Evolutionary conservation across 495 filamentous ascomycete genomes (phyloP), one percentile per base, ranked within the genome.

Genomic region (Penicillium nucicola): DNA sequence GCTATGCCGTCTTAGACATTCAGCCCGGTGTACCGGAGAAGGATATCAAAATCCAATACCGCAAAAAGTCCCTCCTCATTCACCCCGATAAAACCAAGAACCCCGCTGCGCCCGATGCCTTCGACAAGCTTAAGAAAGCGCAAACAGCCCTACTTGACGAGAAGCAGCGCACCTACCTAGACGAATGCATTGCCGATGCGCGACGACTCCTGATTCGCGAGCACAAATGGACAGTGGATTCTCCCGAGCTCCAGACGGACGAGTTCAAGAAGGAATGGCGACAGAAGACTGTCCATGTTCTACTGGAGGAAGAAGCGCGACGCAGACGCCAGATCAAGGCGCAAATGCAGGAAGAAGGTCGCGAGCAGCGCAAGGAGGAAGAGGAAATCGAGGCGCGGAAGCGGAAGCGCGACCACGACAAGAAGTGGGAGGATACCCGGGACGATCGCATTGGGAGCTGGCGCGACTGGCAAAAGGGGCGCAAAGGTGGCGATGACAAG

Each of bases 41-140:
- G 46, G 95, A 97, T 72, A 97, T 99, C 76, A 97, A 97, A 71
- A 71, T 84, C 52, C 76, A 80, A 65, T 99, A 97, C 77, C 90
- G 93, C 72, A 90, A 86, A 59, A 97, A 96, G 66, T 99, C 93
- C 13, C 85, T 99, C 28, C 83, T 99, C 5, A 97, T 99, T 75
- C 93, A 99, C 74, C 93, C 93, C 10, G 93, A 99, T 73, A 97
- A 97, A 71, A 97, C 95, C 43, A 84, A 83, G 56, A 97, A 99
- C 67, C 88, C 89, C 1, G 78, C 76, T 23, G 93, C 93, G 8
- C 92, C 93, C 1, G 92, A 97, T 60, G 95, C 93, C 55, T 99
- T 99, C 66, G 93, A 99, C 72, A 84, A 90, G 2, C 83, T 99
- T 4, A 96, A 96, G 66, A 96, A 97, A 67, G 93, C 93, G 9